These are phyloP conservation scores for Pseudohalonectria lignicola DNA, from an alignment of 2,329 filamentous ascomycete genomes.

Conservation along the genomic window DNA sequence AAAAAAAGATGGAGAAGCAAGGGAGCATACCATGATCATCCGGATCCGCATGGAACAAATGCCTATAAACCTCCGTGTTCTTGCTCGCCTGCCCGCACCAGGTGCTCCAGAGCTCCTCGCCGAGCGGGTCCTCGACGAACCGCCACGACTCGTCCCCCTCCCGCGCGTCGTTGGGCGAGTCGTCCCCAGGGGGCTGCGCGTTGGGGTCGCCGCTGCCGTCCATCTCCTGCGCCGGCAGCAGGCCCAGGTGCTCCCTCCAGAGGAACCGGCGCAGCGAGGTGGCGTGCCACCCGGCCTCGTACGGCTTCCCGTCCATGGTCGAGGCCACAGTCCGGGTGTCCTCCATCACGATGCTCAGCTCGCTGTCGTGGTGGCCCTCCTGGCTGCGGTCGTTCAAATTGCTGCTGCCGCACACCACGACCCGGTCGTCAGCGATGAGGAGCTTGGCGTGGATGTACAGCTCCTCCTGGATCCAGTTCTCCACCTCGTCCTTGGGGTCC, in stretches of 20 bases:
- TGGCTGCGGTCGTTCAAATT: constrained; percentile 91
- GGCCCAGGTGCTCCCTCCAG: constrained; percentile 84
- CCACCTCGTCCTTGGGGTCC: constrained; percentile 62
- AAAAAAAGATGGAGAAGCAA: not conserved
- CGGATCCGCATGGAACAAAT: constrained; percentile 78
- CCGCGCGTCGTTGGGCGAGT: constrained; percentile 52
- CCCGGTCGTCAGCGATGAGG: constrained; percentile 76
- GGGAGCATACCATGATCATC: constrained; percentile 60
- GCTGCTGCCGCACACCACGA: constrained; percentile 75
- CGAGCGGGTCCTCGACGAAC: constrained; percentile 61
- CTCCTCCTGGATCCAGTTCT: constrained; percentile 91
- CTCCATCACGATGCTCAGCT: constrained; percentile 82
- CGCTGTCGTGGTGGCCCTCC: constrained; percentile 79
- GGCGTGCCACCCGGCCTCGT: constrained; percentile 64
- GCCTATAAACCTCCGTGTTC: constrained; percentile 68
- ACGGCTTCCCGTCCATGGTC: constrained; percentile 69
- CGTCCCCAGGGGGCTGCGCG: constrained; percentile 58
- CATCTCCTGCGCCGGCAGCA: constrained; percentile 64
- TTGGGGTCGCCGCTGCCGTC: constrained; percentile 61
- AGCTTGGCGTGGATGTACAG: constrained; percentile 92
- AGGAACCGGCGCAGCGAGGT: constrained; percentile 72
- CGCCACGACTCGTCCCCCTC: constrained; percentile 50
- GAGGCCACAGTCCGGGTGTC: constrained; percentile 63
- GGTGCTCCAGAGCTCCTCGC: constrained; percentile 52
- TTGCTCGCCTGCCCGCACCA: constrained; percentile 60